These are phyloP conservation scores for Amanita pallidorosea DNA, from an alignment of 768 basidiomycete species.

Conservation along the genomic window DNA sequence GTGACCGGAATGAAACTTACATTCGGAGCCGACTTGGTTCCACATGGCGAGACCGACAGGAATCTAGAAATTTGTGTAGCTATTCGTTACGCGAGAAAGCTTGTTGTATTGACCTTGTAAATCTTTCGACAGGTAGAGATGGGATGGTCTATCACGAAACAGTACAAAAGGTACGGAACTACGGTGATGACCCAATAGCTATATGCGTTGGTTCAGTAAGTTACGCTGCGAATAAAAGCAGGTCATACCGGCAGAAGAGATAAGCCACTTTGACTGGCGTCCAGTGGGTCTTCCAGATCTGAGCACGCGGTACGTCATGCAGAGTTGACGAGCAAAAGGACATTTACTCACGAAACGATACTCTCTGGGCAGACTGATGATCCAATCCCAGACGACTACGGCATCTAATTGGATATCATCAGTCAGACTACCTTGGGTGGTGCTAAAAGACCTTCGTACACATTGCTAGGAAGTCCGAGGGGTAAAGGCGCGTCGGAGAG, in stretches of 20 bases:
- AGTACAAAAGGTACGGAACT: conserved; percentile 69
- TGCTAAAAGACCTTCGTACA: conserved; percentile 32
- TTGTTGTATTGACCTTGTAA: conserved; percentile 39
- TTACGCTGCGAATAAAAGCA: background rate
- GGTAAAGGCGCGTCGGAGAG: conserved; percentile 15
- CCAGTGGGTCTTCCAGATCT: conserved; percentile 82
- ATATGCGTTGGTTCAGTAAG: conserved; percentile 1
- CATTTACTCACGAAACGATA: conserved; percentile 54
- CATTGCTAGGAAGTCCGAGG: conserved; percentile 44
- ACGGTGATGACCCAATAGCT: conserved; percentile 81
- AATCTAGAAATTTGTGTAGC: conserved; percentile 31
- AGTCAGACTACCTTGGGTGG: conserved; percentile 18
- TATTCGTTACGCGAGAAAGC: conserved; percentile 1
- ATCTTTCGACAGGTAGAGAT: conserved; percentile 55
- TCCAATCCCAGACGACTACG: conserved; percentile 80
- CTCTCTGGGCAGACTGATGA: conserved; percentile 67
- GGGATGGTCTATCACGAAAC: conserved; percentile 63
- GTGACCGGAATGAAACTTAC: conserved; percentile 24
- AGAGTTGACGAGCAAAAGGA: conserved; percentile 12
- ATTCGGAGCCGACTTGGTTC: conserved; percentile 81
- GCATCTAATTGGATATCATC: conserved; percentile 40
- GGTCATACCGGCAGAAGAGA: conserved; percentile 67
- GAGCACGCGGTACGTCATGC: conserved; percentile 10
- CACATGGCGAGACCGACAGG: conserved; percentile 78
- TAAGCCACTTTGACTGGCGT: conserved; percentile 78